phyloP scores from a whole-genome alignment of 768 basidiomycete species.

The Calvatia gigantea region DNA sequence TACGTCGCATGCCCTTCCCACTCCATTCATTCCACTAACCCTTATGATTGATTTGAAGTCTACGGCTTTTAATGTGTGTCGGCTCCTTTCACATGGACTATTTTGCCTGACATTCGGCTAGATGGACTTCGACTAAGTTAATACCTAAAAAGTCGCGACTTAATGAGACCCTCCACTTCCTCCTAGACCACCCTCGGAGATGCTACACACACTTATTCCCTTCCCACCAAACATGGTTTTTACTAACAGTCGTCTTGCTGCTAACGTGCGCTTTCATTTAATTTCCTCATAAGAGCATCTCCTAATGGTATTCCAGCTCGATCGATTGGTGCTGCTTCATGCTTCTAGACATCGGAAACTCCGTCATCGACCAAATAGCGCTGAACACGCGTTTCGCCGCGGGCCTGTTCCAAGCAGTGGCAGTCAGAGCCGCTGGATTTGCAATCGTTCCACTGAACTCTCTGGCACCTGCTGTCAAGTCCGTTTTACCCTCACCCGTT shows the following conservation, averaged over 20 bases:
- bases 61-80: constrained; percentile 80
- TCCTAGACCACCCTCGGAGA: constrained; percentile 91
- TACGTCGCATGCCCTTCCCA: constrained; percentile 37
- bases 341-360: constrained; percentile 81
- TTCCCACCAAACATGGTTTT: constrained; percentile 92
- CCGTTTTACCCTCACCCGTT: constrained; percentile 22
- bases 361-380: constrained; percentile 65
- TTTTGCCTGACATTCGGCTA: constrained; percentile 27
- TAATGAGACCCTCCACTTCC: constrained; percentile 81
- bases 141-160: constrained; percentile 56
- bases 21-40: background rate
- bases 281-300: background rate
- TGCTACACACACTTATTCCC: constrained; percentile 92
- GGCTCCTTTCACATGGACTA: background rate
- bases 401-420: constrained; percentile 75
- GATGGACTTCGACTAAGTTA: constrained; percentile 70
- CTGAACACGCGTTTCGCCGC: constrained; percentile 64
- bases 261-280: constrained; percentile 56
- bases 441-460: constrained; percentile 64
- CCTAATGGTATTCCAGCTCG: constrained; percentile 35
- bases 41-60: constrained; percentile 32
- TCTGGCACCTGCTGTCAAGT: constrained; percentile 91
- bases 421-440: constrained; percentile 89
- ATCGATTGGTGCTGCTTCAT: constrained; percentile 92
- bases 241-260: constrained; percentile 61